These are phyloP conservation scores for Colletotrichum spaethianum DNA, from an alignment of 2,329 filamentous ascomycete genomes.

Conservation along the genomic window DNA sequence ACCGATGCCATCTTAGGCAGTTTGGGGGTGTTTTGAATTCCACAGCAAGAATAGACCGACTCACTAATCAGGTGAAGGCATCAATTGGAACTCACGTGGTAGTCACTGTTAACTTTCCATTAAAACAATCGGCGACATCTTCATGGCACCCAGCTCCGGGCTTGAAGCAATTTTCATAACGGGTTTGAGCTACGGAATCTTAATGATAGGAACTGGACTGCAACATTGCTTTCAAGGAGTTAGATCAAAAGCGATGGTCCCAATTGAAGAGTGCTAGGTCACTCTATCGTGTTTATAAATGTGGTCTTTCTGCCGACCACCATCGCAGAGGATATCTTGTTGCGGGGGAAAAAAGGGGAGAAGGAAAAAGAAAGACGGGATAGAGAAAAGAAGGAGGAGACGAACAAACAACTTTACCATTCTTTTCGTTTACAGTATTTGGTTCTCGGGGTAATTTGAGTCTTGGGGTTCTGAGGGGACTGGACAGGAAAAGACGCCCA, in stretches of 20 bases:
- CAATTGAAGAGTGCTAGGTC: not conserved
- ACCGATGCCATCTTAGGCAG: not conserved
- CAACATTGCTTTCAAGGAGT: not conserved
- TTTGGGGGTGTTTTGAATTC: not conserved
- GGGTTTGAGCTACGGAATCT: not conserved
- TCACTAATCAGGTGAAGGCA: not conserved
- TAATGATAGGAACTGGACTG: too few relatives aligned
- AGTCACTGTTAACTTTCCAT: fast-evolving
- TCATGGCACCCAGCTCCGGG: not conserved
- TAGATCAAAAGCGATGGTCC: not conserved
- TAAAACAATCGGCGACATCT: not conserved
- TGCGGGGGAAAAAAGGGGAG: too few relatives aligned
- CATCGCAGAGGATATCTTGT: not conserved
- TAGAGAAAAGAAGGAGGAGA: too few relatives aligned
- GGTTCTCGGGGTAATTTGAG: not conserved
- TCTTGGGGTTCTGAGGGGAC: not conserved
- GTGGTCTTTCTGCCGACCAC: not conserved
- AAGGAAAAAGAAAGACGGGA: too few relatives aligned
- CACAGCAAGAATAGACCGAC: not conserved
- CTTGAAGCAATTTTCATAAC: not conserved
- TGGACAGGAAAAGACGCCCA: too few relatives aligned
- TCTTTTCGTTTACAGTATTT: not conserved
- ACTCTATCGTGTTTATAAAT: not conserved
- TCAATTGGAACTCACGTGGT: not conserved
- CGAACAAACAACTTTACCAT: too few relatives aligned